A percentile compares a stretch with the other conserved stretches of the same genome.
These are phyloP conservation scores for Eucalyptus lansdowneana DNA, from an alignment of 345 rosid species.

Conservation along the genomic window DNA sequence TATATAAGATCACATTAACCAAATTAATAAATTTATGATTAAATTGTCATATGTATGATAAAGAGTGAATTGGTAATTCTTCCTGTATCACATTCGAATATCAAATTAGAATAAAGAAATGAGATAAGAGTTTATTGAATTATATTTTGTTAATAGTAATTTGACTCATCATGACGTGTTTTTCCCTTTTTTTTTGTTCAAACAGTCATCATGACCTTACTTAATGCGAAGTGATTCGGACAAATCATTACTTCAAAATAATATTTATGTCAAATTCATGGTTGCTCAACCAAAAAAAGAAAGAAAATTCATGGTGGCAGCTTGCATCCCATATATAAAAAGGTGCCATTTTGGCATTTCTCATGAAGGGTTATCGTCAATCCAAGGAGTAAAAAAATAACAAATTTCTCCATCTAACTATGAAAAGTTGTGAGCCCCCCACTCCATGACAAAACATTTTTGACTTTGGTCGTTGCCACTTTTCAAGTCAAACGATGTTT, in stretches of 20 bases:
- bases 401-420: not conserved
- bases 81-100: fast-evolving
- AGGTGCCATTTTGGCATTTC: not conserved
- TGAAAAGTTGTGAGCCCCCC: not conserved
- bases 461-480: not conserved
- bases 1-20: not conserved
- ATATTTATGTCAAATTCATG: not conserved
- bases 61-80: not conserved
- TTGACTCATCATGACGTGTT: not conserved
- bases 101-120: not conserved
- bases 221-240: not conserved
- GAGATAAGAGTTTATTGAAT: not conserved
- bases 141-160: too few relatives aligned
- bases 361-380: not conserved
- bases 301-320: not conserved
- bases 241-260: not conserved
- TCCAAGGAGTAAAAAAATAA: not conserved
- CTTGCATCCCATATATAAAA: not conserved
- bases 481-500: not conserved
- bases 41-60: not conserved
- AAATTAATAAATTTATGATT: not conserved
- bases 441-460: not conserved
- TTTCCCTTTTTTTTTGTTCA: too few relatives aligned
- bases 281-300: too few relatives aligned
- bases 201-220: not conserved